Percentiles rank a stretch among this genome's conserved stretches.
phyloP scores from a whole-genome alignment of 140 eudicot species.

The Bidens hawaiensis region DNA sequence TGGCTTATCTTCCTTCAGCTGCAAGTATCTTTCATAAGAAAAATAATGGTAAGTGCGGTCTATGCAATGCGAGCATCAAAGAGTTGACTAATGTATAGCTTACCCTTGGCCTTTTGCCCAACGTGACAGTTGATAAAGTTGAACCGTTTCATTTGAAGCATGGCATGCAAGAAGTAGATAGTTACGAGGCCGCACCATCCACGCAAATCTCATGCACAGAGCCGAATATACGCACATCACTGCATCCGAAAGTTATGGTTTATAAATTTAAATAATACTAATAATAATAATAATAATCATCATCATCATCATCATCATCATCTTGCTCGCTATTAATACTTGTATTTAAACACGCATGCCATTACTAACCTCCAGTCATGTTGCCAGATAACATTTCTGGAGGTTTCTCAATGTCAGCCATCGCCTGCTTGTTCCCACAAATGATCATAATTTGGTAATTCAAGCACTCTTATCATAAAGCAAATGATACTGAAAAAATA shows the following conservation, averaged over 20 bases:
- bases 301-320: too few relatives aligned
- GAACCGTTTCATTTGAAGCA: slow-evolving; percentile 69
- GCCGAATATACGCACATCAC: slow-evolving; percentile 69
- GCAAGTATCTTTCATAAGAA: slow-evolving; percentile 4
- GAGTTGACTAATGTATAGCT: slow-evolving; percentile 7
- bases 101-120: slow-evolving; percentile 68
- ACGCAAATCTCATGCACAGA: slow-evolving; percentile 75
- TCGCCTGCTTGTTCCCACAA: background rate
- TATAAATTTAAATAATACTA: background rate
- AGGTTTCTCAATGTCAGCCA: slow-evolving; percentile 69
- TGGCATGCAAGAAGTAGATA: slow-evolving; percentile 67
- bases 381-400: slow-evolving; percentile 85
- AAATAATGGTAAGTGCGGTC: background rate
- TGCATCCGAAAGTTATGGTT: slow-evolving; percentile 24
- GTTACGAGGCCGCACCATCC: slow-evolving; percentile 81
- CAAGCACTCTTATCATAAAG: background rate
- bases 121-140: slow-evolving; percentile 59
- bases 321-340: background rate
- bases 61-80: background rate
- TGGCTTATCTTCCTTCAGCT: slow-evolving; percentile 10
- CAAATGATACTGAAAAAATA: background rate
- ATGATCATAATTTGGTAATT: background rate
- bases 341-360: slow-evolving; percentile 3
- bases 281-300: background rate
- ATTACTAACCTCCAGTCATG: slow-evolving; percentile 66